Base-by-base conservation (phyloP, 305 asterid genomes). In the Solanum hybrid region DNA sequence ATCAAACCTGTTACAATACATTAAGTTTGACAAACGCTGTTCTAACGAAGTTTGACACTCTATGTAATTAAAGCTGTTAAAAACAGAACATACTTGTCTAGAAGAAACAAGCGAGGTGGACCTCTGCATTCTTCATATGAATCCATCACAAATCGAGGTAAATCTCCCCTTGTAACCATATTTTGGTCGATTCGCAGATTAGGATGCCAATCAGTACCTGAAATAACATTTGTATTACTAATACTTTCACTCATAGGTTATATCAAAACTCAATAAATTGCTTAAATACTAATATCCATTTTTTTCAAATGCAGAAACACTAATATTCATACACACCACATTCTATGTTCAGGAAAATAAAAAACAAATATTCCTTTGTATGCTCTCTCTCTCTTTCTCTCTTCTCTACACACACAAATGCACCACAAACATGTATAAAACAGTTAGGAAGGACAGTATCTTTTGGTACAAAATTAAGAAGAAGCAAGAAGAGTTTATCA, bases 41-140 rank as follows among this genome's bases (percentile, higher is more conserved):
- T 70, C 38, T 14, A 81, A 68, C 8, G 17, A 85, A 41, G 78
- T 45, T 88, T 75, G 36, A 14, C 65, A 39, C 78, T 88, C 76
- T 77, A 79, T 57, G 22, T 22, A 89, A 77, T 81, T 33, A 82
- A 41, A 77, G 77, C 33, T 33, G 70, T 14, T 39, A 37, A 36
- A 75, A 89, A 79, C 79, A 89, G 78, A 80, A 41, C 94, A 92
- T 97, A 97, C 99, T 95, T 98, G 98, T 98, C 99, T 88, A 98
- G 93, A 93, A 97, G 98, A 92, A 98, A 97, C 78, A 97, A 93
- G 83, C 98, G 99, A 88, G 99, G 99, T 76, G 98, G 99, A 65
- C 95, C 98, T 93, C 99, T 94, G 96, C 98, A 93, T 90, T 97
- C 99, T 93, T 97, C 99, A 88, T 97, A 97, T 20, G 98, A 97